Conservation (phyloP, 352 stramenopile species). For the Pythium oligandrum region DNA sequence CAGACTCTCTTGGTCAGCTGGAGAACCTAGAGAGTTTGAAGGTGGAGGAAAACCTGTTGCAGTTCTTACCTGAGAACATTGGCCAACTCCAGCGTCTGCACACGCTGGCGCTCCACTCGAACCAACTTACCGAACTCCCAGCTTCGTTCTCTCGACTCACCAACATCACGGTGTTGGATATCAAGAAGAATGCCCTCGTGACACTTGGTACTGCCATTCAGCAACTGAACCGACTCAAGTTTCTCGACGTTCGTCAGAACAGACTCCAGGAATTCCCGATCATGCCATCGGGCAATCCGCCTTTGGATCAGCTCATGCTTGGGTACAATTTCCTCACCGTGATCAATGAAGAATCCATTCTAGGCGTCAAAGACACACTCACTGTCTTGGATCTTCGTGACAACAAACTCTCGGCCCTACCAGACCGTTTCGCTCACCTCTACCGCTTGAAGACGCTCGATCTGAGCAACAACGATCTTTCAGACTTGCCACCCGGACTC, state of each 20-base stretch:
- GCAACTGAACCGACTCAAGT: conserved; percentile 31
- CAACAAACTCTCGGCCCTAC: conserved; percentile 65
- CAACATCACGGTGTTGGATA: conserved; percentile 47
- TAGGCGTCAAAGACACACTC: conserved; percentile 54
- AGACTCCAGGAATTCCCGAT: conserved; percentile 53
- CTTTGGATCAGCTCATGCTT: conserved; percentile 70
- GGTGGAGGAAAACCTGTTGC: conserved; percentile 62
- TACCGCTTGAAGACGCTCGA: conserved; percentile 79
- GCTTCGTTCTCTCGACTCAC: conserved; percentile 37
- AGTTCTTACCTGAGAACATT: conserved; percentile 38
- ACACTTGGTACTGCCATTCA: conserved; percentile 31
- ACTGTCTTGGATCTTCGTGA: conserved; percentile 76
- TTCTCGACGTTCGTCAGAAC: conserved; percentile 76
- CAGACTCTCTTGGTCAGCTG: conserved; percentile 40
- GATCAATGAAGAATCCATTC: conserved; percentile 41
- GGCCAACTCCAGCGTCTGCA: conserved; percentile 43
- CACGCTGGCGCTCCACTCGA: conserved; percentile 55
- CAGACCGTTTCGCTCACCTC: conserved; percentile 50
- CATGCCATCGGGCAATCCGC: conserved; percentile 32
- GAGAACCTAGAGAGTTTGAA: conserved; percentile 49
- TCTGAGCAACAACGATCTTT: conserved; percentile 79
- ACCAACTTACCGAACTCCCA: conserved; percentile 53
- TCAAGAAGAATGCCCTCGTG: conserved; percentile 68
- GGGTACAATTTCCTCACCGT: conserved; percentile 57
- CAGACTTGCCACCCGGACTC: conserved; percentile 59